Percentiles rank a stretch among this genome's conserved stretches.
phyloP scores from a whole-genome alignment of 2,329 filamentous ascomycete species.

The Cordyceps javanica region DNA sequence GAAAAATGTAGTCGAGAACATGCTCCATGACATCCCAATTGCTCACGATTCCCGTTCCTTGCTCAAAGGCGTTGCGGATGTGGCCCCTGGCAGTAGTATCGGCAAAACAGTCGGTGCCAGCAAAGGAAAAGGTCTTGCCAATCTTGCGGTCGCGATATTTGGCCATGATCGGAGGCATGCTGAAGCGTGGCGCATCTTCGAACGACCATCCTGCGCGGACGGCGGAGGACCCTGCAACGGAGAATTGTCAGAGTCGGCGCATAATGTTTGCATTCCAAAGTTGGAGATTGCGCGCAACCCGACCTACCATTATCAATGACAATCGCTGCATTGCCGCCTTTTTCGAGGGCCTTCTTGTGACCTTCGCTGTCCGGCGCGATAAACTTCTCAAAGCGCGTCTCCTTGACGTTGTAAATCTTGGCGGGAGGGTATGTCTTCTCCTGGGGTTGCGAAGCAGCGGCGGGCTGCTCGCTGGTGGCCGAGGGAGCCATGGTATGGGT shows the following conservation, averaged over 20 bases:
- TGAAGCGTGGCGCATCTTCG: slow-evolving; percentile 72
- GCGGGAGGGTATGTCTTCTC: slow-evolving; percentile 45
- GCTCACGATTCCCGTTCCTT: slow-evolving; percentile 82
- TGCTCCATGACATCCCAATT: slow-evolving; percentile 99
- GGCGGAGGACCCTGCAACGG: slow-evolving; percentile 67
- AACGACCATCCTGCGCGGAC: slow-evolving; percentile 96
- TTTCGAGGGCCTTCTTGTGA: slow-evolving; percentile 59
- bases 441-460: slow-evolving; percentile 24
- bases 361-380: slow-evolving; percentile 56
- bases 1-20: slow-evolving; percentile 86
- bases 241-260: neutral
- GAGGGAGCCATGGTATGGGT: slow-evolving; percentile 44
- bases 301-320: slow-evolving; percentile 93
- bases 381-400: slow-evolving; percentile 53
- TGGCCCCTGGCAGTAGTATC: slow-evolving; percentile 91
- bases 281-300: neutral
- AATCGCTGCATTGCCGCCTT: slow-evolving; percentile 63
- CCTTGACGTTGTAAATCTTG: slow-evolving; percentile 55
- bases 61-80: slow-evolving; percentile 84
- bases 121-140: slow-evolving; percentile 85
- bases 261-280: neutral
- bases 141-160: slow-evolving; percentile 93
- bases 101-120: slow-evolving; percentile 87
- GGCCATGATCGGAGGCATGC: slow-evolving; percentile 83
- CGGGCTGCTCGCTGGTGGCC: slow-evolving; percentile 40